Conservation (phyloP, 2,329 filamentous ascomycete genomes). For the Saccharata proteae region DNA sequence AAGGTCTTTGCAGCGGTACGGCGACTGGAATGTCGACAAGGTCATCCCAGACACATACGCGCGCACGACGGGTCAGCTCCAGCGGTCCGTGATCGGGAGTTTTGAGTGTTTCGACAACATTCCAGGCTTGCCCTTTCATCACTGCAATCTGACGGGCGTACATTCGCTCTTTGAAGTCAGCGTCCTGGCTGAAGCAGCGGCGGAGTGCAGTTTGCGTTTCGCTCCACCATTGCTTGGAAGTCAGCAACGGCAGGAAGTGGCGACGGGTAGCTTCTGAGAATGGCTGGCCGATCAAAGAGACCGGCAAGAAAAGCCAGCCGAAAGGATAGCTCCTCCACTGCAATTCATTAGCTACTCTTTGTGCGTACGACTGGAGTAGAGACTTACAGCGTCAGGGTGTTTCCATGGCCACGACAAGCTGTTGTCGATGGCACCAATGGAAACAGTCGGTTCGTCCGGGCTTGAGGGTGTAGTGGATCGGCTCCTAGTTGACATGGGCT, state of each 20-base stretch:
- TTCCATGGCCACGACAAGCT: slow-evolving; percentile 99
- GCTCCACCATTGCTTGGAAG: slow-evolving; percentile 93
- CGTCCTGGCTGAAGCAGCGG: slow-evolving; percentile 78
- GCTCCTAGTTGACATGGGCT: slow-evolving; percentile 68
- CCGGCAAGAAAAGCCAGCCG: slow-evolving; percentile 94
- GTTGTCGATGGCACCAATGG: slow-evolving; percentile 91
- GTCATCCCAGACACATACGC: slow-evolving; percentile 97
- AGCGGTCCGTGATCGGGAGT: slow-evolving; percentile 83
- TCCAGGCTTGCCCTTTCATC: slow-evolving; percentile 99
- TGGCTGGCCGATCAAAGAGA: slow-evolving; percentile 88
- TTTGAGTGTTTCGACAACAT: slow-evolving; percentile 95
- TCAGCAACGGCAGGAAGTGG: slow-evolving; percentile 91
- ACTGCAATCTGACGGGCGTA: slow-evolving; percentile 97
- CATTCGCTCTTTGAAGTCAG: slow-evolving; percentile 97
- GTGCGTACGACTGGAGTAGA: slow-evolving; percentile 22
- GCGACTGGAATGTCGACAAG: slow-evolving; percentile 91
- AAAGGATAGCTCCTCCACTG: slow-evolving; percentile 83
- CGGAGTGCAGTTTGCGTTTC: slow-evolving; percentile 83
- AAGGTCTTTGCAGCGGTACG: slow-evolving; percentile 75
- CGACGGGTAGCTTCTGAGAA: slow-evolving; percentile 89
- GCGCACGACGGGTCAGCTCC: slow-evolving; percentile 77
- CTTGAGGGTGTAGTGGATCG: slow-evolving; percentile 45
- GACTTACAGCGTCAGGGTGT: slow-evolving; percentile 72
- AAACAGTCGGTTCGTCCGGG: slow-evolving; percentile 48
- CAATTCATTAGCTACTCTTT: slow-evolving; percentile 13